A percentile compares a stretch with the other conserved stretches of the same genome.
These are phyloP conservation scores for Houttuynia cordata DNA, from an alignment of 164 flowering plant genomes.

Conservation along the genomic window DNA sequence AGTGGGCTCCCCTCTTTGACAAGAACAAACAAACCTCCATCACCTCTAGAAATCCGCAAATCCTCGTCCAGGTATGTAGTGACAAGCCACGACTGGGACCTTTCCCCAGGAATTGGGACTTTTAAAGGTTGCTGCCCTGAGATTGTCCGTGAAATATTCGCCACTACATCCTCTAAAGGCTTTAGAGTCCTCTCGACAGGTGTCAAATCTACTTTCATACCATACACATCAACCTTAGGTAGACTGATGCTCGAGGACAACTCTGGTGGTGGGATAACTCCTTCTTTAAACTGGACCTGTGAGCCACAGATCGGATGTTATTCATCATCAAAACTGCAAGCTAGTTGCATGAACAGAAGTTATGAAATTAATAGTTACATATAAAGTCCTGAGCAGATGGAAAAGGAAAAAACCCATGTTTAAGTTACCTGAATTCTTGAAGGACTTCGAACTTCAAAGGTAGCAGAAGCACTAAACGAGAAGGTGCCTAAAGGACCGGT, in stretches of 20 bases:
- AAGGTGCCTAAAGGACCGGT: slow-evolving; percentile 67
- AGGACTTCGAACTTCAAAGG: slow-evolving; percentile 83
- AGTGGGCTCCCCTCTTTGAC: slow-evolving; percentile 85
- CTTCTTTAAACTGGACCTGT: slow-evolving; percentile 88
- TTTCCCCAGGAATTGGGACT: slow-evolving; percentile 67
- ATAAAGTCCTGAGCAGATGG: neutral
- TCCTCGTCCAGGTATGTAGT: slow-evolving; percentile 80
- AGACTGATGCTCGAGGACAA: slow-evolving; percentile 54
- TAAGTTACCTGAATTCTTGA: slow-evolving; percentile 71
- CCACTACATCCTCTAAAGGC: slow-evolving; percentile 55
- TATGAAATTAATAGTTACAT: too few relatives aligned
- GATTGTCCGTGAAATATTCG: slow-evolving; percentile 44
- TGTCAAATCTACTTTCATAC: slow-evolving; percentile 53
- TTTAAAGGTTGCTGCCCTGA: slow-evolving; percentile 82
- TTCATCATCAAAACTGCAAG: neutral
- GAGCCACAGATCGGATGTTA: neutral
- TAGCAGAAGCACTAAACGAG: slow-evolving; percentile 82
- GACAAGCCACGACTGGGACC: slow-evolving; percentile 70
- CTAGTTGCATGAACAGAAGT: neutral
- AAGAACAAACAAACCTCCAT: slow-evolving; percentile 93
- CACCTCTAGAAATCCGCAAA: slow-evolving; percentile 84
- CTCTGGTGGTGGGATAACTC: slow-evolving; percentile 70
- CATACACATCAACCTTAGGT: slow-evolving; percentile 70
- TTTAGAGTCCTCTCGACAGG: slow-evolving; percentile 54
- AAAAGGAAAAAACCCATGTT: neutral